Conservation (phyloP, 2,329 filamentous ascomycete species). For the Scorias spongiosa region DNA sequence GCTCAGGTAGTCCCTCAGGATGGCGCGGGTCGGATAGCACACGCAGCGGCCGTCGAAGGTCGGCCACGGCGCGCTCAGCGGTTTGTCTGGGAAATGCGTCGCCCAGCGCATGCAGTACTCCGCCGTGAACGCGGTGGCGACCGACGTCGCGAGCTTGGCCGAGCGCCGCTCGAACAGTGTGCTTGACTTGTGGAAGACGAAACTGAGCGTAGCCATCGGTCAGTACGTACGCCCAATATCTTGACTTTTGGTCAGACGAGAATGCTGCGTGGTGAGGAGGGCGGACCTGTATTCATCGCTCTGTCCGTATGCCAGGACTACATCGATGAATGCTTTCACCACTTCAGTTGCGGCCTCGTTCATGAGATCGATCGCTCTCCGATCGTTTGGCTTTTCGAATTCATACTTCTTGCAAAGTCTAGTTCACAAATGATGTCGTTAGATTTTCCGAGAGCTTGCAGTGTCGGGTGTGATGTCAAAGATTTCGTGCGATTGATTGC, state of each 20-base stretch:
- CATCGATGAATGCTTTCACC: constrained; percentile 67
- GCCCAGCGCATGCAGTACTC: constrained; percentile 74
- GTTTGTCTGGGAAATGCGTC: constrained; percentile 5
- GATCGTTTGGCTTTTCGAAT: constrained; percentile 88
- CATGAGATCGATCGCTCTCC: constrained; percentile 78
- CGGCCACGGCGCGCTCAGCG: constrained; percentile 59
- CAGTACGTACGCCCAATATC: neutral
- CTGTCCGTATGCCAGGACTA: constrained; percentile 78
- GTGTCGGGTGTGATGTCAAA: too few species aligned
- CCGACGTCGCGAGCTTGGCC: constrained; percentile 80
- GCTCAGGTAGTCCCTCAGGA: constrained; percentile 85
- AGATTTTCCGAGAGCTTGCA: too few species aligned
- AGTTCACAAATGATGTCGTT: too few species aligned
- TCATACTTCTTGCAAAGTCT: constrained; percentile 37
- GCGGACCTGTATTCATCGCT: constrained; percentile 79
- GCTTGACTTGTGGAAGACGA: constrained; percentile 73
- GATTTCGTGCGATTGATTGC: constrained; percentile 5
- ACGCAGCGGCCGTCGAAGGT: constrained; percentile 90
- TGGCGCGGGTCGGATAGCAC: constrained; percentile 66
- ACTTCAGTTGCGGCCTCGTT: constrained; percentile 80
- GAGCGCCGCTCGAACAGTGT: constrained; percentile 72
- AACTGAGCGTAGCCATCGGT: constrained; percentile 35
- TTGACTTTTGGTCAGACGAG: neutral
- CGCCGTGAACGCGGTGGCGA: constrained; percentile 85
- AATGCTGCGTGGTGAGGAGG: constrained; percentile 3